Evolutionary conservation across 148 eudicot species (phyloP).

Genomic region (Silene latifolia): DNA sequence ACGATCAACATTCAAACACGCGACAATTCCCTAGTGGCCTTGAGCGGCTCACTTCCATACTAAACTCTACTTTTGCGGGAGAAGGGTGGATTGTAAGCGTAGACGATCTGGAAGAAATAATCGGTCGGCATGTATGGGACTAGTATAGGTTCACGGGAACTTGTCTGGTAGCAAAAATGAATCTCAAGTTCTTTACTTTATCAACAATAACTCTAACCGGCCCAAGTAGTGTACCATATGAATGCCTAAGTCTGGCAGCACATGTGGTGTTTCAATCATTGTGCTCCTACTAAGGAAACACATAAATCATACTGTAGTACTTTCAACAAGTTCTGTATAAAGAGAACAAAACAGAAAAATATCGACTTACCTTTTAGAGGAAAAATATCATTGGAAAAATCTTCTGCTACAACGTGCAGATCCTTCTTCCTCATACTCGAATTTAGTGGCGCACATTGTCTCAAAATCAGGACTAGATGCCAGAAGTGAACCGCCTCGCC

Average conservation of each 20-base stretch:
- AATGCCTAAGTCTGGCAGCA: background rate
- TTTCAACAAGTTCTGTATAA: background rate
- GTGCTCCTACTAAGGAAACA: background rate
- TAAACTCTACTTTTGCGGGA: too few species aligned
- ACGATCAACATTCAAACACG: too few species aligned
- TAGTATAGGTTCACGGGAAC: too few species aligned
- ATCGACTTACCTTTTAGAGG: background rate
- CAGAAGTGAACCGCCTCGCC: conserved; percentile 97
- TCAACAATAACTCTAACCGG: background rate
- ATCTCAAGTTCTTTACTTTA: too few species aligned
- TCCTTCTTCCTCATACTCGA: conserved; percentile 93
- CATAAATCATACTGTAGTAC: background rate
- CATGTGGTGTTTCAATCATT: background rate
- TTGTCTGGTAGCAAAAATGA: too few species aligned
- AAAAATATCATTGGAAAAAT: conserved; percentile 56
- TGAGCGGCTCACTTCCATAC: too few species aligned
- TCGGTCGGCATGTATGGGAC: too few species aligned
- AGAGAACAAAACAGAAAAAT: background rate
- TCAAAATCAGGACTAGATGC: conserved; percentile 99
- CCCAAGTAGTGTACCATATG: background rate
- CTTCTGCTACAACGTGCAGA: conserved; percentile 82
- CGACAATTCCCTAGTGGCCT: background rate
- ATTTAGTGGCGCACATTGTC: conserved; percentile 84
- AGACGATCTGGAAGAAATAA: too few species aligned
- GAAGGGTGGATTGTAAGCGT: too few species aligned